A percentile compares a stretch with the other conserved stretches of the same genome.
Evolutionary conservation across 306 rosid species (phyloP).

Genomic region (Erythrophleum fordii): DNA sequence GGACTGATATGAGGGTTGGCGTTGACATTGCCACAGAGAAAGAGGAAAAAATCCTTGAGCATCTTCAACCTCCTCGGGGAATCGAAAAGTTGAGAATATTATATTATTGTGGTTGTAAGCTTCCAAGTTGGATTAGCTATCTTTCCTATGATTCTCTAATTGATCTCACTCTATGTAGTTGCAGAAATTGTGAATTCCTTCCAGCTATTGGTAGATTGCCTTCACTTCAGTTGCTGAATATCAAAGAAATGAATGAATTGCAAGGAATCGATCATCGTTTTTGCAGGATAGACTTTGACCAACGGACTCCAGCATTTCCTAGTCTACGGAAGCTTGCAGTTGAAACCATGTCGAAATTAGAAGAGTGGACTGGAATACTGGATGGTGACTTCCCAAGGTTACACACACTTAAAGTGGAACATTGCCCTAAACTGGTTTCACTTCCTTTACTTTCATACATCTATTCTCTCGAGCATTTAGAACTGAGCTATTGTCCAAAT

Average conservation of each 20-base stretch:
- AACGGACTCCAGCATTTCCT: constrained; percentile 2
- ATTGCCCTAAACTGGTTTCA: constrained; percentile 25
- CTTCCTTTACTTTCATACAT: constrained; percentile 22
- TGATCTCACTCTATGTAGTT: constrained; percentile 19
- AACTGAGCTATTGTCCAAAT: constrained; percentile 24
- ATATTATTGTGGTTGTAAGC: constrained; percentile 32
- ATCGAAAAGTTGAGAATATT: constrained; percentile 12
- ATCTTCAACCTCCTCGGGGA: constrained; percentile 29
- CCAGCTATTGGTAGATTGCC: constrained; percentile 34
- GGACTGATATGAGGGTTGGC: constrained; percentile 3
- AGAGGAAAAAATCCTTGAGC: constrained; percentile 24
- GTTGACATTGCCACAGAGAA: neutral
- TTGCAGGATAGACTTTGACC: neutral
- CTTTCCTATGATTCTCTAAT: constrained; percentile 1
- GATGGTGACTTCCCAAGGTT: constrained; percentile 35
- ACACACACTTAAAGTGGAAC: constrained; percentile 17
- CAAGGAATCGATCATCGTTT: constrained; percentile 7
- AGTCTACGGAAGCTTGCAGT: constrained; percentile 12
- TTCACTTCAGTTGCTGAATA: constrained; percentile 15
- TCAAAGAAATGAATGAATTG: constrained; percentile 30
- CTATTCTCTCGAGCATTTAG: constrained; percentile 27
- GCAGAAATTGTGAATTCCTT: constrained; percentile 14
- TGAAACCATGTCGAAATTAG: constrained; percentile 26
- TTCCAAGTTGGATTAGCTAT: constrained; percentile 36
- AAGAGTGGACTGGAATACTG: constrained; percentile 35